Base-by-base conservation (phyloP, 257 asterid genomes). In the Asclepias syriaca region DNA sequence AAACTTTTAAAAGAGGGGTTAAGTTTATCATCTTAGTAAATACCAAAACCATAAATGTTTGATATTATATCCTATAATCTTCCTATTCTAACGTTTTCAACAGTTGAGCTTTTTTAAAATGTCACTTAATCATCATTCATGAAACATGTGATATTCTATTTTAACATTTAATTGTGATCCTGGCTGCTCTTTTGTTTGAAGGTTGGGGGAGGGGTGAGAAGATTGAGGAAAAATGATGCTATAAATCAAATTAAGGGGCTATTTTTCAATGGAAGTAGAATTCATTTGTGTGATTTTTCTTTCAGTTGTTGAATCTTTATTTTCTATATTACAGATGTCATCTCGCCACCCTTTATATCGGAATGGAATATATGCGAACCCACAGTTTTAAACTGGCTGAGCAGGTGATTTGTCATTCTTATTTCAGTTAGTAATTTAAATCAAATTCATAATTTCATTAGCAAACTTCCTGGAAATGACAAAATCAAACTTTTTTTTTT, bases 291-390 rank as follows among this genome's bases (percentile, higher is more conserved):
- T 16, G 71, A 45, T 24, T 19, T 46, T 22, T 16, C 29, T 66
- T n/a, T 34, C 18, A 46, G 18, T 66, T 8, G 64, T 45, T 68
- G n/a, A 58, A 66, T 70, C 48, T 66, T 80, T 56, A 77, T 65
- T 67, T 77, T 77, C 72, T 78, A 77, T 75, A 67, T 82, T 83
- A 78, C 95, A 95, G 99, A 88, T 95, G 96, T 82, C 99, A 95
- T 89, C 86, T 95, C 73, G 97, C 99, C 59, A 75, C 96, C 74
- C 82, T 95, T 32, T 95, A 91, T 83, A 95, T 95, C 69, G 99
- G 99, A 71, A 95, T 91, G 99, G 99, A 95, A 79, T 92, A 95
- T 77, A 92, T 92, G 99, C 91, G 97, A 74, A 95, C 97, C 64
- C 99, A 90, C 80, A 95, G 97, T 84, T 92, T 89, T 84, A 95